Evolutionary conservation across 2,329 filamentous ascomycete genomes (phyloP), one percentile per base, ranked within the genome.

Genomic region (Fusarium sp.): DNA sequence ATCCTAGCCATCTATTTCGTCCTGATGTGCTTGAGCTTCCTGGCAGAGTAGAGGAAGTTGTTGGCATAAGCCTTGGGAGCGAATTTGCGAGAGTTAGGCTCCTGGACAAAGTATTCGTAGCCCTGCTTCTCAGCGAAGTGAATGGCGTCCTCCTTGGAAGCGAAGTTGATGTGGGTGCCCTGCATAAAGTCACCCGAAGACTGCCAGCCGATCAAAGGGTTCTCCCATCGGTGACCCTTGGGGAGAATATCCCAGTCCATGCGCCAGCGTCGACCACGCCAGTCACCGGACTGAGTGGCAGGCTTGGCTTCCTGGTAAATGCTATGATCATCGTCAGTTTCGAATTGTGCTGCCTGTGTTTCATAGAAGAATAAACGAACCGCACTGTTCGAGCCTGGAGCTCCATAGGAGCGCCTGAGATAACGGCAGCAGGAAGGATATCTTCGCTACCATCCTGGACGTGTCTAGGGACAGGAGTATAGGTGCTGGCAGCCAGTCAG

Each of bases 91-190:
- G 88, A 87, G 74, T 97, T 96, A 32, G 95, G 94, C 80, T 98
- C 95, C 83, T 98, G 95, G 24, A 99, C 93, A 76, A 95, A 98
- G 79, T 97, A 99, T 76, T 99, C 94, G 76, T 99, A 99, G 32
- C 96, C 95, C 79, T 99, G 95, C 85, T 98, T 99, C 81, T 98
- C 91, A 24, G 96, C 95, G 74, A 99, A 99, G 57, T 84, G 82
- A 72, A 99, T 94, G 66, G 95, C 95, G 70, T 97, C 94, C 76
- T 98, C 93, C 83, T 97, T 98, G 71, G 83, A 85, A 78, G 91
- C 91, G 85, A 99, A 99, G 78, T 89, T 89, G 72, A 99, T 79
- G 75, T 93, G 87, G 44, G 93, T 96, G 73, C 93, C 94, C 78
- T 99, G 93, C 92, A 99, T 95, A 75, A 87, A 88, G 78, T 99